These are phyloP conservation scores for Albatrellus ellisii DNA, from an alignment of 768 basidiomycete genomes.

Conservation along the genomic window DNA sequence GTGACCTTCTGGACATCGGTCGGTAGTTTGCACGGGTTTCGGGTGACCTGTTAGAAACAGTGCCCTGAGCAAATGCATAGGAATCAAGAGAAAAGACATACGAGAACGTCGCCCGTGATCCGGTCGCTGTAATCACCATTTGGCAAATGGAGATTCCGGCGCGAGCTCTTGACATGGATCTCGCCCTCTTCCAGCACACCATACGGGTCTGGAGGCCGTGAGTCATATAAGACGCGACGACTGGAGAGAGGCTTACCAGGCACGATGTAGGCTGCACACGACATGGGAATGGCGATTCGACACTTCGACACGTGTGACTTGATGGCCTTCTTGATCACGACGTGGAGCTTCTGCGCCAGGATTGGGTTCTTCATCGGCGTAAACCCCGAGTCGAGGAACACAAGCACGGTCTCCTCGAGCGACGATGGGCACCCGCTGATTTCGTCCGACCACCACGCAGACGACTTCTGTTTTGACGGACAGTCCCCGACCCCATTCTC, in stretches of 20 bases:
- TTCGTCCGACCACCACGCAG: conserved; percentile 60
- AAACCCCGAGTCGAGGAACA: conserved; percentile 47
- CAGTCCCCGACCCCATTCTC: conserved; percentile 11
- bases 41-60: conserved; percentile 30
- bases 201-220: conserved; percentile 29
- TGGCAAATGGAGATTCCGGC: conserved; percentile 24
- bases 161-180: conserved; percentile 42
- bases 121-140: conserved; percentile 36
- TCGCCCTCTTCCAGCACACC: conserved; percentile 40
- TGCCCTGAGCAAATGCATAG: not conserved
- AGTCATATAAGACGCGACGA: not conserved
- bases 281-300: conserved; percentile 40
- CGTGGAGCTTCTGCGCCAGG: conserved; percentile 38
- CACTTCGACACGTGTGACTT: conserved; percentile 29
- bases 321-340: conserved; percentile 32
- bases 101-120: conserved; percentile 43
- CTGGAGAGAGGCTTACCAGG: conserved; percentile 27
- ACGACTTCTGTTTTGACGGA: conserved; percentile 25
- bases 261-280: conserved; percentile 46
- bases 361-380: conserved; percentile 33
- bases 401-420: conserved; percentile 48
- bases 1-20: conserved; percentile 53
- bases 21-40: conserved; percentile 61
- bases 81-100: conserved; percentile 15
- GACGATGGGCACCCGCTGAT: conserved; percentile 45